These are phyloP conservation scores for Neurospora sp. DNA, from an alignment of 2,329 filamentous ascomycete genomes.

Conservation along the genomic window DNA sequence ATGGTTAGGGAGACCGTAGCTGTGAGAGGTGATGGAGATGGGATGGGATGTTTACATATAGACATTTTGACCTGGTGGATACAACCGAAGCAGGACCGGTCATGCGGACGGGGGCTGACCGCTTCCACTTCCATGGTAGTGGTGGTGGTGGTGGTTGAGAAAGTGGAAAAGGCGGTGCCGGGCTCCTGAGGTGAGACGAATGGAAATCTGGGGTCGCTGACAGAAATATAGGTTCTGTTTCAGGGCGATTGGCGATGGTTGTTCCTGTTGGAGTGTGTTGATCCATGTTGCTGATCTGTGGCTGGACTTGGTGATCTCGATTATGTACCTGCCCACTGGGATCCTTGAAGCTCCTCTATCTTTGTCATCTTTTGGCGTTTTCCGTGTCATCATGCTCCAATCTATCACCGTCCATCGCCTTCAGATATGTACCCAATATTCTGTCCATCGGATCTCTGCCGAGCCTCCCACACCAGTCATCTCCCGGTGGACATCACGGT, in stretches of 20 bases:
- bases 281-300: background rate
- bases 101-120: background rate
- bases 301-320: background rate
- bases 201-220: background rate
- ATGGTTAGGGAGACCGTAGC: background rate
- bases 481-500: background rate
- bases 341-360: background rate
- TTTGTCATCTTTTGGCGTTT: background rate
- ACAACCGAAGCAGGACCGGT: background rate
- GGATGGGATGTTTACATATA: background rate
- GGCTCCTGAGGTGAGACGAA: background rate
- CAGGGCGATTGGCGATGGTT: background rate
- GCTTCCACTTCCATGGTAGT: background rate
- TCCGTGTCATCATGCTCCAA: background rate
- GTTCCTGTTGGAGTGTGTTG: background rate
- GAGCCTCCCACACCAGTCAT: background rate
- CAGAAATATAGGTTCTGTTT: background rate
- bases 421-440: background rate
- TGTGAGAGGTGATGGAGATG: background rate
- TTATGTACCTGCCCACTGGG: too few species aligned
- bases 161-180: background rate
- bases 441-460: background rate
- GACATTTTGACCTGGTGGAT: background rate
- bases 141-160: background rate
- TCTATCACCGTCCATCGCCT: background rate